These are phyloP conservation scores for Jamesozyma spencerorum DNA, from an alignment of 805 yeast species.

Conservation along the genomic window DNA sequence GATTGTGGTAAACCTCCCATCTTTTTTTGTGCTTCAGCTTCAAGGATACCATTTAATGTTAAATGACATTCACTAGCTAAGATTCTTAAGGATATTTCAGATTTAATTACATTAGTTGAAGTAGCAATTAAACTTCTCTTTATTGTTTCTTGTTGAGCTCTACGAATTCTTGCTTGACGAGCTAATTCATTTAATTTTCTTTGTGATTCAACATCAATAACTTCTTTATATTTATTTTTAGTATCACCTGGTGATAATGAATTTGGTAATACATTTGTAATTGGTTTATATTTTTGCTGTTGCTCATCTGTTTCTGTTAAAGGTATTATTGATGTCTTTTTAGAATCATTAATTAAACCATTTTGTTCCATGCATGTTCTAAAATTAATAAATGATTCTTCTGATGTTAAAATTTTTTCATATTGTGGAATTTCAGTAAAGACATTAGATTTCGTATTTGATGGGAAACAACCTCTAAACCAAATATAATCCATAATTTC, in stretches of 20 bases:
- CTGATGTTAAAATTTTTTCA: constrained; percentile 42
- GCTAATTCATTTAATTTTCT: constrained; percentile 28
- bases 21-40: constrained; percentile 38
- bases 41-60: constrained; percentile 37
- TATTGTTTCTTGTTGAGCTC: constrained; percentile 27
- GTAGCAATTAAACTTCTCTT: constrained; percentile 27
- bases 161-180: constrained; percentile 29
- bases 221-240: constrained; percentile 74
- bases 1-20: constrained; percentile 31
- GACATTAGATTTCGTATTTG: constrained; percentile 42
- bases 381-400: constrained; percentile 60
- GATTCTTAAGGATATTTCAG: constrained; percentile 31
- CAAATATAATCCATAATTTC: constrained; percentile 76
- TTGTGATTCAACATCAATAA: constrained; percentile 34
- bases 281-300: constrained; percentile 33
- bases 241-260: constrained; percentile 91
- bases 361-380: constrained; percentile 53
- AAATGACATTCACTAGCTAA: constrained; percentile 39
- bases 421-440: constrained; percentile 53
- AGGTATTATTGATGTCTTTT: constrained; percentile 3
- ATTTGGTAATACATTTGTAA: constrained; percentile 59
- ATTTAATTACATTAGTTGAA: constrained; percentile 30
- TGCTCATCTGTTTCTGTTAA: constrained; percentile 3
- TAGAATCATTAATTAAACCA: constrained; percentile 36
- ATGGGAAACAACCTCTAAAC: constrained; percentile 83